Evolutionary conservation across 257 asterid species (phyloP), one percentile per base, ranked within the genome.

Genomic region (Scutellaria baicalensis): DNA sequence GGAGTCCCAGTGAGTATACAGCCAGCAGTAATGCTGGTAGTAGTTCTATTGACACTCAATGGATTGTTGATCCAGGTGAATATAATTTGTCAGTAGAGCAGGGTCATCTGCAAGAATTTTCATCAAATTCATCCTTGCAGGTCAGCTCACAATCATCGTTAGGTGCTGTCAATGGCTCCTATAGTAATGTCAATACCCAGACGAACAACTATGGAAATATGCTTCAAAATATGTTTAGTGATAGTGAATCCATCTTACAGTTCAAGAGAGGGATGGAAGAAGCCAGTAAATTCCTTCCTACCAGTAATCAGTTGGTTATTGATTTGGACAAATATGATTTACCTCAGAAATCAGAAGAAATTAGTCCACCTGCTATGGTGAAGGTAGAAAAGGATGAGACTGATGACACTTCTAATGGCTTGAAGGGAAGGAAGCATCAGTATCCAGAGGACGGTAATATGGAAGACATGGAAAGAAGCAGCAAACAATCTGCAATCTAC

Each of bases 251-350:
- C 47, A 77, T 91, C 66, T 76, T 84, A 81, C 99, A 89, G 81
- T 91, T 91, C 84, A 77, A 82, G 77, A 89, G 84, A 78, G 99
- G 99, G 69, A 73, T 86, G 95, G 99, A 91, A 80, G 99, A 91
- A 84, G 99, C 96, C 39, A 88, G 81, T 69, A 91, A 83, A 63
- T 91, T 93, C 69, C 89, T 93, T 61, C 97, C 96, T 1, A 58
- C 80, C 40, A 77, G 64, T 69, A 88, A 75, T 78, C 90, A 73
- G 9, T 75, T 93, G 82, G 70, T 83, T 65, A 81, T 93, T 44
- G 96, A 93, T 81, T 77, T 93, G 84, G 96, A 87, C 77, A 82
- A 89, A 43, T 88, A 89, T 64, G 74, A 78, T 6, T 77, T 93
- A 59, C 96, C 96, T 56, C 82, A 77, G 59, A 91, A 87, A 79